phyloP scores from a whole-genome alignment of 1,284 basidiomycete species.

The Hemileia vastatrix region DNA sequence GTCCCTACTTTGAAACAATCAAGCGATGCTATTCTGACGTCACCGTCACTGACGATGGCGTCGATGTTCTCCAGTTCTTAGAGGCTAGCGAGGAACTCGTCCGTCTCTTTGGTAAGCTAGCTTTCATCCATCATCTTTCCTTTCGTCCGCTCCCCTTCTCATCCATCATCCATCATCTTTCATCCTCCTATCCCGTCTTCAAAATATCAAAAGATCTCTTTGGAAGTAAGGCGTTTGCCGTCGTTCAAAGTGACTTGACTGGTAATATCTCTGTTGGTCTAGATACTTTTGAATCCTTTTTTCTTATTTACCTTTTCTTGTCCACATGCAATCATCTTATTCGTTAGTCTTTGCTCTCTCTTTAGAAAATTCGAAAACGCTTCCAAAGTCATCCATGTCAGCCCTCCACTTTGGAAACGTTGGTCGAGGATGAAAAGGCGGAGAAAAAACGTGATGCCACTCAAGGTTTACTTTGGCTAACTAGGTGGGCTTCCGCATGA shows the following conservation, averaged over 20 bases:
- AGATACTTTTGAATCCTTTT: no score
- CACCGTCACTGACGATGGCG: conserved; percentile 69
- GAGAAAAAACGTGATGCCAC: conserved; percentile 81
- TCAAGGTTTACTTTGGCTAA: conserved; percentile 84
- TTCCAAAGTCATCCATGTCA: conserved; percentile 58
- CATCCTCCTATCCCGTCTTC: neutral
- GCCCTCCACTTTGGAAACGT: conserved; percentile 69
- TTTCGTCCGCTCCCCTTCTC: neutral
- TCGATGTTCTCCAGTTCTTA: conserved; percentile 79
- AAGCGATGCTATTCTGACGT: conserved; percentile 55
- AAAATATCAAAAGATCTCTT: conserved; percentile 51
- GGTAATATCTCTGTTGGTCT: conserved; percentile 65
- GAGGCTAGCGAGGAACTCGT: conserved; percentile 83
- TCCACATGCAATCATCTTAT: neutral
- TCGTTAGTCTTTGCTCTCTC: neutral
- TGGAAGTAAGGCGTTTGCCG: conserved; percentile 70
- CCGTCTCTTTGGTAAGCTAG: conserved; percentile 66
- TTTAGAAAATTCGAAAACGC: conserved; percentile 70
- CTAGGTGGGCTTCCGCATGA: conserved; percentile 53
- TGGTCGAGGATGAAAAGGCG: conserved; percentile 73
- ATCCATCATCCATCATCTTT: neutral
- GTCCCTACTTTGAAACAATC: conserved; percentile 18
- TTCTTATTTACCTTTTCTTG: neutral
- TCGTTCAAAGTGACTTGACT: conserved; percentile 78
- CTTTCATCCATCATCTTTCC: neutral